These are phyloP conservation scores for Jaapia argillacea DNA, from an alignment of 768 basidiomycete species.

Conservation along the genomic window DNA sequence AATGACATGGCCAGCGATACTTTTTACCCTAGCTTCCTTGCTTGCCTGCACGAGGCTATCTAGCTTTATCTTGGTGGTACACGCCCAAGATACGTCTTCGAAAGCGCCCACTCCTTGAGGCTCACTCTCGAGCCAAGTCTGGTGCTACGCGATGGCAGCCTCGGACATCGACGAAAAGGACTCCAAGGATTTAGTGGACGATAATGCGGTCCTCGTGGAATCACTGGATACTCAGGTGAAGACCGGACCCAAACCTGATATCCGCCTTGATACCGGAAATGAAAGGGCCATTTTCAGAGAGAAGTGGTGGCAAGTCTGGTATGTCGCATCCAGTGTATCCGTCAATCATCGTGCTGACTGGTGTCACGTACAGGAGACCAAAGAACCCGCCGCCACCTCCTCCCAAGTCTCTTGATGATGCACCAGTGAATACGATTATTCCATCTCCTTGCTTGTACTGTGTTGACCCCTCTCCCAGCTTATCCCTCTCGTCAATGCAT, in stretches of 20 bases:
- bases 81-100: too few relatives aligned
- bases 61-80: too few relatives aligned
- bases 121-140: too few relatives aligned
- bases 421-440: constrained; percentile 22
- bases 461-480: constrained; percentile 17
- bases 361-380: constrained; percentile 36
- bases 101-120: too few relatives aligned
- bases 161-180: background rate
- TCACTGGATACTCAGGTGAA: background rate
- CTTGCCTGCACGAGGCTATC: too few relatives aligned
- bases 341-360: background rate
- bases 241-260: background rate
- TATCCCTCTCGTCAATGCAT: constrained; percentile 51
- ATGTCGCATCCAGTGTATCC: constrained; percentile 9
- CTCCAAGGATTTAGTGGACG: background rate
- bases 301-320: constrained; percentile 51
- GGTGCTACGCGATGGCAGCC: too few relatives aligned
- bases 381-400: constrained; percentile 48
- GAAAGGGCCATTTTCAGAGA: constrained; percentile 29
- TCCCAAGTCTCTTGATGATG: constrained; percentile 44
- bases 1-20: too few relatives aligned
- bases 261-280: constrained; percentile 15
- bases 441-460: background rate
- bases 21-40: too few relatives aligned
- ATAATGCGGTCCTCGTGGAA: background rate